A percentile compares a stretch with the other conserved stretches of the same genome.
phyloP scores from a whole-genome alignment of 148 eudicot genomes.

The Agrostemma githago region DNA sequence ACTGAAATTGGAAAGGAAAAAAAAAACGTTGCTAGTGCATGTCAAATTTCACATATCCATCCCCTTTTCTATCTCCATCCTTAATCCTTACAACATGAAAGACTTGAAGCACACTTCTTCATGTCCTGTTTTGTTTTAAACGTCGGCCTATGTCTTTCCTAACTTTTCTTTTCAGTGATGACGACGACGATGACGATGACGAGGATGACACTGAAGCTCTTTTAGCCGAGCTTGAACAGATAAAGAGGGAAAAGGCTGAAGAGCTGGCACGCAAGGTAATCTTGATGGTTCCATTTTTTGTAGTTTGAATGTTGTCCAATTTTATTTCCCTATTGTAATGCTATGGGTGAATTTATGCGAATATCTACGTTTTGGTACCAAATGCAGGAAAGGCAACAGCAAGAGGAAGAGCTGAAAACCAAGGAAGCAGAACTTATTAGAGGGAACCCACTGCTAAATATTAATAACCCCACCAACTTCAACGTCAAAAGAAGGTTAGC shows the following conservation, averaged over 20 bases:
- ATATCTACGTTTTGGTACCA: not conserved
- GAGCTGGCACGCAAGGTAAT: conserved; percentile 73
- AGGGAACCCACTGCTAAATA: conserved; percentile 86
- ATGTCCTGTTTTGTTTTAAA: not conserved
- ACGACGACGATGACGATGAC: conserved; percentile 82
- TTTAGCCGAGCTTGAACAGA: conserved; percentile 80
- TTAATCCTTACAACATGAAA: not conserved
- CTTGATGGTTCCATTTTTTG: not conserved
- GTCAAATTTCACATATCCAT: not conserved
- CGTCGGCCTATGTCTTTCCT: not conserved
- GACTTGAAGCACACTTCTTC: not conserved
- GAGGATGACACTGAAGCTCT: conserved; percentile 97
- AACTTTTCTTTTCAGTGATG: conserved; percentile 35
- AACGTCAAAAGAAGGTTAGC: conserved; percentile 87
- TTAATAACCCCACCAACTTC: conserved; percentile 66
- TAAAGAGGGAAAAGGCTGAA: conserved; percentile 91
- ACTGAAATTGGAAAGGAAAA: no score
- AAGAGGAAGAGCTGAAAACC: conserved; percentile 77
- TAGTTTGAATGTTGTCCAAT: not conserved
- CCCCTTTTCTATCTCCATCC: not conserved
- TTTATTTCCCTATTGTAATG: not conserved
- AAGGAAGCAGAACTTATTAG: conserved; percentile 89
- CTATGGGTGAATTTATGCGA: not conserved
- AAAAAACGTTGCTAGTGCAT: no score
- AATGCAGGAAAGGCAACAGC: conserved; percentile 60